Base-by-base conservation (phyloP, 2,329 filamentous ascomycete species). In the Sporothrix curviconia region DNA sequence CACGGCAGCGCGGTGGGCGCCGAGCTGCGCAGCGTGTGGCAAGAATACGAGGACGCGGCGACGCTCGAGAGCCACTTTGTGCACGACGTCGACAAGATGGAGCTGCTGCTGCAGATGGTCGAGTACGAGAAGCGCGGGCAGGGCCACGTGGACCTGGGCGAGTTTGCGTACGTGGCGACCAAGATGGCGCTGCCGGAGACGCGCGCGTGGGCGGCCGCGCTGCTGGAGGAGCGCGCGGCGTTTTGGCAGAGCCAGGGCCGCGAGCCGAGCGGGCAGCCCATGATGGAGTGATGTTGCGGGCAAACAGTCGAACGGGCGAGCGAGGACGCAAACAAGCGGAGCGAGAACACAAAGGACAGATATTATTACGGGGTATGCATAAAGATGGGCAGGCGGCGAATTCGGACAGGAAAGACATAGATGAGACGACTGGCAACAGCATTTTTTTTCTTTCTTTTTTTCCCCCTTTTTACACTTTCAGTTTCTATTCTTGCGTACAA, bases 11-110 rank as follows among this genome's bases (percentile, higher is more conserved):
- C 52, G 15, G 57, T 68, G 2, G 79, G 84, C 0, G 92, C 87
- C 55, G 85, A 92, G 54, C 86, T 99, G 28, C 79, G 86, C 59
- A 82, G 79, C 8, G 80, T 96, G 52, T 99, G 94, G 90, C 86
- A 95, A 67, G 94, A 99, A 72, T 99, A 99, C 68, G 94, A 99
- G 72, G 90, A 94, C 65, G 85, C 84, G 17, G 67, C 86, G 74
- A 97, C 94, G 8, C 74, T 86, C 14, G 92, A 99, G 69, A 89
- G 87, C 64, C 79, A 85, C 60, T 97, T 92, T 62, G 94, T 99
- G 43, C 94, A 99, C 70, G 94, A 99, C 70, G 83, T 99, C 59
- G 94, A 99, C 74, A 97, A 97, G 84, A 85, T 99, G 71, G 94
- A 99, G 75, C 76, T 99, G 63, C 74, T 99, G 60, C 75, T 95